Evolutionary conservation across 768 basidiomycete genomes (phyloP), one percentile per base, ranked within the genome.

Genomic region (Rhodotorula diobovata): DNA sequence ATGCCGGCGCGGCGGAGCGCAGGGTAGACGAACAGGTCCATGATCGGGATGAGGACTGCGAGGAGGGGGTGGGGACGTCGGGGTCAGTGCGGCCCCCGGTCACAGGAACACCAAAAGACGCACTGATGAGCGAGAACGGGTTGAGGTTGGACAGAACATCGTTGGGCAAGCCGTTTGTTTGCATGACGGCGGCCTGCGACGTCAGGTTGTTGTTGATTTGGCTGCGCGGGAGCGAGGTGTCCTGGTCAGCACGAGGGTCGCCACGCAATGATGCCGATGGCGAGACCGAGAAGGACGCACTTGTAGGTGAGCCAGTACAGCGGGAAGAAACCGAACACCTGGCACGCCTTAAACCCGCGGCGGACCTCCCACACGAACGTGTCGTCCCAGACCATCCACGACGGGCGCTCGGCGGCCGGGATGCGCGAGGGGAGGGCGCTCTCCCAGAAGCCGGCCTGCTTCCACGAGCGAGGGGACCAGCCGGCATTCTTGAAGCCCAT

Each of bases 261-360:
- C 41, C 14, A 43, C 41, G n/a, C n/a, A n/a, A n/a, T n/a, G n/a
- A n/a, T n/a, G 39, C 14, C 39, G 41, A 43, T 7, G 41, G n/a
- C n/a, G n/a, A n/a, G n/a, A n/a, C n/a, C n/a, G 41, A 43, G 41
- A 43, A 18, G 14, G 41, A 66, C 65, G 25, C 35, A 67, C 66
- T 54, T 59, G 58, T 59, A 43, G 20, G 43, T 61, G 32, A 61
- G 56, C 56, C 56, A 57, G 56, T 78, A 79, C 43, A 77, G 68
- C 10, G 78, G 78, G 67, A 72, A 69, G 70, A 77, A 77, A 18
- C 73, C 61, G 71, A 79, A 79, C 55, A 80, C 79, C 62, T 76
- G 67, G 72, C 80, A 80, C n/a, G 80, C 80, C 71, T 78, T 78
- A 75, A 80, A 68, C 21, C 78, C 78, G 63, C 79, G 71, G 37